phyloP scores from a whole-genome alignment of 805 yeast genomes.

The Debaryomyces maramus region DNA sequence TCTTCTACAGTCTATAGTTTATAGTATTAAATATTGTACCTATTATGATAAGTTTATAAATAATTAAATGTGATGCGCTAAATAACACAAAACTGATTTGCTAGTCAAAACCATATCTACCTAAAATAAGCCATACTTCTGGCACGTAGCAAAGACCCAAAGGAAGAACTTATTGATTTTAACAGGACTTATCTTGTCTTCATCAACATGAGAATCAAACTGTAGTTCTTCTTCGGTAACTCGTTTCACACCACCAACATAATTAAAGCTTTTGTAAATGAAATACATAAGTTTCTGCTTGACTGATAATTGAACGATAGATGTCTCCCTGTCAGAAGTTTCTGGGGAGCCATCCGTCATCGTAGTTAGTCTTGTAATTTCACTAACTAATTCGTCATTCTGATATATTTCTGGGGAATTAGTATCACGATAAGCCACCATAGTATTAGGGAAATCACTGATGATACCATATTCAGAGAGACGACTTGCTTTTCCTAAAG shows the following conservation, averaged over 20 bases:
- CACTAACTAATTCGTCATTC: slow-evolving; percentile 7
- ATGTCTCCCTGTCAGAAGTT: slow-evolving; percentile 3
- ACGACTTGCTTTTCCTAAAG: slow-evolving; percentile 22
- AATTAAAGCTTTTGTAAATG: slow-evolving; percentile 11
- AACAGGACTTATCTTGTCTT: slow-evolving; percentile 10
- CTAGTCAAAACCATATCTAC: no score
- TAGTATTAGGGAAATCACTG: slow-evolving; percentile 35
- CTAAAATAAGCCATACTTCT: slow-evolving; percentile 25
- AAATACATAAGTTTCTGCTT: slow-evolving; percentile 16
- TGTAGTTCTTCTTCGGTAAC: slow-evolving; percentile 16
- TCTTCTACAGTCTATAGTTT: no score
- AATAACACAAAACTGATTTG: no score
- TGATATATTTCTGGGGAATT: not conserved
- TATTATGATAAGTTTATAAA: no score
- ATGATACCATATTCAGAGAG: slow-evolving; percentile 37
- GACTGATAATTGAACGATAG: not conserved
- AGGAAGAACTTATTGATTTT: slow-evolving; percentile 12
- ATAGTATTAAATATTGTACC: no score
- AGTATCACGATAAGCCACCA: slow-evolving; percentile 20
- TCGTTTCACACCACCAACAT: slow-evolving; percentile 11
- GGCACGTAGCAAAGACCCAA: slow-evolving; percentile 24
- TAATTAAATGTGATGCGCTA: no score
- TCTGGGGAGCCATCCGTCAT: slow-evolving; percentile 5
- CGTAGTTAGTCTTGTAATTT: slow-evolving; percentile 9
- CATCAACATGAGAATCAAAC: slow-evolving; percentile 24